Percentiles rank a stretch among this genome's conserved stretches.
These are phyloP conservation scores for Aurinia saxatilis DNA, from an alignment of 345 rosid species.

Conservation along the genomic window DNA sequence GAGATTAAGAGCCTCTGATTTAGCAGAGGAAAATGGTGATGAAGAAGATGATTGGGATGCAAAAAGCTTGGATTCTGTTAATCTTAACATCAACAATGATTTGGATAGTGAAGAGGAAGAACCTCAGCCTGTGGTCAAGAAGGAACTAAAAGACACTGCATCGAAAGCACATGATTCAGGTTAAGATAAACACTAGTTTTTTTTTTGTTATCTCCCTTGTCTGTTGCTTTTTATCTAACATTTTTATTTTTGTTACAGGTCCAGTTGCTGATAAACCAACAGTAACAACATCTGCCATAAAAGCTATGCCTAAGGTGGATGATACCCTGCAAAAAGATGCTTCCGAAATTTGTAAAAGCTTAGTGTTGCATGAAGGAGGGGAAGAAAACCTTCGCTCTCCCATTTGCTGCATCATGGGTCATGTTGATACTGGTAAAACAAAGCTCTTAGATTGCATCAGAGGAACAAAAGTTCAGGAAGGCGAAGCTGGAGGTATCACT, in stretches of 20 bases:
- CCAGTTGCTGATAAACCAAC: slow-evolving; percentile 25
- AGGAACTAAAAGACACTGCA: slow-evolving; percentile 36
- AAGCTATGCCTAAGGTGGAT: slow-evolving; percentile 32
- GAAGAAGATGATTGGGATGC: slow-evolving; percentile 95
- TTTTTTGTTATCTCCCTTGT: not conserved
- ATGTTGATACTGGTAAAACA: slow-evolving; percentile 97
- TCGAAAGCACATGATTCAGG: slow-evolving; percentile 36
- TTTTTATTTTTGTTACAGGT: slow-evolving; percentile 6
- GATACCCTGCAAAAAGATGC: slow-evolving; percentile 28
- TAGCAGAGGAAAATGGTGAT: slow-evolving; percentile 41
- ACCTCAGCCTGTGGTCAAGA: slow-evolving; percentile 44
- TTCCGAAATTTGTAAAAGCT: slow-evolving; percentile 32
- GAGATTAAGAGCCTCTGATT: too few relatives aligned
- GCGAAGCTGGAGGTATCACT: slow-evolving; percentile 98
- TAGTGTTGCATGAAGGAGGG: slow-evolving; percentile 31
- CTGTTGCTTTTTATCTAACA: not conserved
- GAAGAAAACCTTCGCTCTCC: slow-evolving; percentile 77
- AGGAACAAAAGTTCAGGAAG: slow-evolving; percentile 97
- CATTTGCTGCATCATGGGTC: slow-evolving; percentile 97
- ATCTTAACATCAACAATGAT: slow-evolving; percentile 63
- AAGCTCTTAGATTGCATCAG: slow-evolving; percentile 93
- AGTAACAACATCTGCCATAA: slow-evolving; percentile 4
- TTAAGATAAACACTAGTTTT: slow-evolving; percentile 4
- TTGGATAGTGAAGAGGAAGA: slow-evolving; percentile 85
- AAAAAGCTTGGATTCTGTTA: slow-evolving; percentile 90